Base-by-base conservation (phyloP, 2,329 filamentous ascomycete genomes). In the Claviceps purpurea region DNA sequence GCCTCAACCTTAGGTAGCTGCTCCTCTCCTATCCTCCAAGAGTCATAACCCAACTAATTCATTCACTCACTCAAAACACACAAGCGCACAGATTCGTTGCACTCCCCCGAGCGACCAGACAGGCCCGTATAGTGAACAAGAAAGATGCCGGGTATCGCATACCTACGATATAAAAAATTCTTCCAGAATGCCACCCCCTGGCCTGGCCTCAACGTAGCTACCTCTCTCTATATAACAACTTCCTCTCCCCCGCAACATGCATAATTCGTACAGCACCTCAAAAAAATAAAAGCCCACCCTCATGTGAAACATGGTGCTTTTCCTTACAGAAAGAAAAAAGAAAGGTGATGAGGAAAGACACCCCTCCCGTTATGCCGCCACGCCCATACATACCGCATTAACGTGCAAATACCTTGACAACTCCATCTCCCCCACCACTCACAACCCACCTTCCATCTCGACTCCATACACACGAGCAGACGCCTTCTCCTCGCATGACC, bases 381-480 rank as follows among this genome's bases (percentile, higher is more conserved):
- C 42, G 8, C 8, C 42, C 30, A 11, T 11, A 34, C 30, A 34
- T 34, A n/a, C 13, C 18, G 24, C 38, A 37, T 42, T 65, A 82
- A 53, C 79, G 73, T 52, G 80, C 76, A 72, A 83, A 97, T 53
- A 97, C 90, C 73, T 97, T 97, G 56, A 96, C 91, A 39, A 95
- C 85, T 6, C 93, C 93, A 66, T 98, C 93, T 13, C 93, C 93
- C 42, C 93, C 93, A 40, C 86, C 91, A 61, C 89, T 94, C 53
- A 97, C 88, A 40, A 98, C 90, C 79, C 93, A 93, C 58, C 89
- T 81, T 38, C 91, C 90, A 64, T 98, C 93, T 61, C 89, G 86
- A 64, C 89, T 95, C 93, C 93, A 98, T 18, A 93, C 87, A 4
- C 95, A 91, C 16, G 85, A 81, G 69, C 91, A 97, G 7, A 97